Percentiles rank a stretch among this genome's conserved stretches.
These are phyloP conservation scores for Waitea zeae DNA, from an alignment of 1,284 basidiomycete species.

Conservation along the genomic window DNA sequence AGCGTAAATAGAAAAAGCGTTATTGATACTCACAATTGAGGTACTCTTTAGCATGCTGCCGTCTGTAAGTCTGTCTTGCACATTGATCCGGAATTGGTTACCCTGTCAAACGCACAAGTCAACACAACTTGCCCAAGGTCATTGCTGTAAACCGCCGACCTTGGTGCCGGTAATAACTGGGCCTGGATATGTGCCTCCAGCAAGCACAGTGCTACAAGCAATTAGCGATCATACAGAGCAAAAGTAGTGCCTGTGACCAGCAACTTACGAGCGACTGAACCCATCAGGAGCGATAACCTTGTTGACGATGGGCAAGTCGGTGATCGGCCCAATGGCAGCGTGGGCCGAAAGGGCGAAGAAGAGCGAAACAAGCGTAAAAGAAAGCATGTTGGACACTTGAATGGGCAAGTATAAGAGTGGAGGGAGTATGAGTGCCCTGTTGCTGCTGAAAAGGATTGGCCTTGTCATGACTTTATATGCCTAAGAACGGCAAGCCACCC, in stretches of 20 bases:
- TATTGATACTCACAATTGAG: slow-evolving; percentile 13
- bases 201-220: slow-evolving; percentile 3
- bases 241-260: slow-evolving; percentile 8
- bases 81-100: slow-evolving; percentile 14
- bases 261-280: not conserved
- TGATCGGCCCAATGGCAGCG: slow-evolving; percentile 13
- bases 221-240: not conserved
- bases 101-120: slow-evolving; percentile 7
- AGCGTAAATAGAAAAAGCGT: not conserved
- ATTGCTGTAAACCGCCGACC: slow-evolving; percentile 2
- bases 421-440: not conserved
- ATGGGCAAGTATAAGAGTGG: too few relatives aligned
- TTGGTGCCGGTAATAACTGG: slow-evolving; percentile 12
- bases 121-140: not conserved
- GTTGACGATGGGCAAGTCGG: slow-evolving; percentile 18
- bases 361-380: not conserved
- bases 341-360: not conserved
- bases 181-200: slow-evolving; percentile 13
- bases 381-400: not conserved
- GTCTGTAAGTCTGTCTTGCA: slow-evolving; percentile 16
- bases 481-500: too few relatives aligned
- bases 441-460: too few relatives aligned
- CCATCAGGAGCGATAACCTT: slow-evolving; percentile 21
- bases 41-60: slow-evolving; percentile 16
- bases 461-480: too few relatives aligned